Evolutionary conservation across 1,139 yeast species (phyloP).

Genomic region (Taiozyma onychis): DNA sequence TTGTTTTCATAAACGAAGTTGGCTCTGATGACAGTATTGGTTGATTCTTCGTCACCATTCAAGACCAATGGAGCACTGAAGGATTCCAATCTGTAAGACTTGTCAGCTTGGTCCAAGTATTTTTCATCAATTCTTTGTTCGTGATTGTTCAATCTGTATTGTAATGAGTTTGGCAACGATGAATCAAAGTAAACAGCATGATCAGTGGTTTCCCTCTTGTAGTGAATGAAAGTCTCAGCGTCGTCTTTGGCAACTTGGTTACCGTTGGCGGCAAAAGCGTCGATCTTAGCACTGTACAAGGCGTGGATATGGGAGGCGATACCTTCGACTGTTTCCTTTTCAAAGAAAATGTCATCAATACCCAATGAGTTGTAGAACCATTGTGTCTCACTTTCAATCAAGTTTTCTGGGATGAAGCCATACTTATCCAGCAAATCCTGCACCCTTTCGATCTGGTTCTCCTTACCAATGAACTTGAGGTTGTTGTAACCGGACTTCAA

Average conservation of each 20-base stretch:
- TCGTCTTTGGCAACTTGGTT: conserved; percentile 31
- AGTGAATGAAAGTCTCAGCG: conserved; percentile 58
- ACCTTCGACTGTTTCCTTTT: conserved; percentile 73
- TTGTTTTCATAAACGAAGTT: conserved; percentile 82
- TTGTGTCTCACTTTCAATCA: conserved; percentile 79
- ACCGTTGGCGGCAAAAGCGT: conserved; percentile 54
- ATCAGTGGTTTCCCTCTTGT: conserved; percentile 65
- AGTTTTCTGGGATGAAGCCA: conserved; percentile 84
- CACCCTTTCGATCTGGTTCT: conserved; percentile 74
- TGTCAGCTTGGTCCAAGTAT: conserved; percentile 50
- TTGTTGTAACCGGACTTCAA: conserved; percentile 59
- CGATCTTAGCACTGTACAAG: conserved; percentile 86
- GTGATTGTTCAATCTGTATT: conserved; percentile 37
- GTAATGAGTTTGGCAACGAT: conserved; percentile 28
- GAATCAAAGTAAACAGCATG: conserved; percentile 93
- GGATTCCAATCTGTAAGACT: conserved; percentile 68
- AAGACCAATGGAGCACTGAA: conserved; percentile 65
- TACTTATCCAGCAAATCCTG: conserved; percentile 75
- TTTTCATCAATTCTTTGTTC: conserved; percentile 75
- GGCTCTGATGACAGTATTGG: conserved; percentile 57
- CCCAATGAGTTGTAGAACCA: conserved; percentile 91
- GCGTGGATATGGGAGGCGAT: conserved; percentile 82
- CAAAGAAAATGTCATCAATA: conserved; percentile 88
- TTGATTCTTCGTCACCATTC: conserved; percentile 28
- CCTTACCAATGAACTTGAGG: conserved; percentile 74